A percentile compares a stretch with the other conserved stretches of the same genome.
These are phyloP conservation scores for Lagenaria siceraria DNA, from an alignment of 306 rosid genomes.

Conservation along the genomic window DNA sequence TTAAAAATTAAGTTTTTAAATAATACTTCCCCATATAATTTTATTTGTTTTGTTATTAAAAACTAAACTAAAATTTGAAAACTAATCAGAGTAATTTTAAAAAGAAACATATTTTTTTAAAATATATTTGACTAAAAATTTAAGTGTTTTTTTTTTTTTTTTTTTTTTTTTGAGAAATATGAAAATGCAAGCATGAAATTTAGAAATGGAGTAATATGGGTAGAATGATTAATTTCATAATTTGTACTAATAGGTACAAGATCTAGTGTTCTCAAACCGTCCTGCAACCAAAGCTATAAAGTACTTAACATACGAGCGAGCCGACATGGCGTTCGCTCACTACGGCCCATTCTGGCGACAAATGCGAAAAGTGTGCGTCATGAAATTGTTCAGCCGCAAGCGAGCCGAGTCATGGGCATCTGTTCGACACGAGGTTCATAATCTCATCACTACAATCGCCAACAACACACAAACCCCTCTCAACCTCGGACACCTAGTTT, in stretches of 20 bases:
- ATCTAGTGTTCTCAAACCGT: conserved; percentile 47
- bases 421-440: conserved; percentile 62
- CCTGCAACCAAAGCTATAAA: conserved; percentile 79
- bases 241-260: not conserved
- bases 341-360: conserved; percentile 92
- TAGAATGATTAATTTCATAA: not conserved
- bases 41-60: too few species aligned
- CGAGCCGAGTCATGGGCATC: conserved; percentile 79
- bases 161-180: too few species aligned
- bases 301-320: conserved; percentile 69
- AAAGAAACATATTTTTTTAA: too few species aligned
- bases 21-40: too few species aligned
- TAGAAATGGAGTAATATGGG: too few species aligned
- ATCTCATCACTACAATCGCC: conserved; percentile 11
- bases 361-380: conserved; percentile 78
- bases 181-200: too few species aligned
- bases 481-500: conserved; percentile 56
- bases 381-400: conserved; percentile 77
- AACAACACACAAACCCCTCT: conserved; percentile 20
- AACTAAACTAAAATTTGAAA: too few species aligned
- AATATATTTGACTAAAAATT: too few species aligned
- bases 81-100: too few species aligned
- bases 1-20: too few species aligned
- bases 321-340: conserved; percentile 94
- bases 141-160: too few species aligned